These are phyloP conservation scores for Verticillium alfalfae DNA, from an alignment of 2,329 filamentous ascomycete species.

Conservation along the genomic window DNA sequence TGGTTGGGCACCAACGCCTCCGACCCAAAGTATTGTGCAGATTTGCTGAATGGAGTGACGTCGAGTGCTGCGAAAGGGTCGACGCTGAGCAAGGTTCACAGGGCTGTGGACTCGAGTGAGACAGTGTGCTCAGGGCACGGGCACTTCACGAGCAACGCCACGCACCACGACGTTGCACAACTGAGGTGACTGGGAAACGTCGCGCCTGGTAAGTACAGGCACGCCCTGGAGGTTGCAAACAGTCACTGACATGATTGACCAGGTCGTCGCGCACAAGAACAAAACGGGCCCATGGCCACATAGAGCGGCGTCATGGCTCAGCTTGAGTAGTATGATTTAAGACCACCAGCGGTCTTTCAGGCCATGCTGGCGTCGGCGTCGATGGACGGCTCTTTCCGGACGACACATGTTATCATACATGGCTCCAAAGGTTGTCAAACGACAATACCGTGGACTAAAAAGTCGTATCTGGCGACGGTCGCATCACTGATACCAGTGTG, in stretches of 20 bases:
- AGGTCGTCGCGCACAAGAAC: slow-evolving; percentile 10
- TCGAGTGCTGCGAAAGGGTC: slow-evolving; percentile 7
- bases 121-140: slow-evolving; percentile 36
- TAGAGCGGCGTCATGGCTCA: slow-evolving; percentile 16
- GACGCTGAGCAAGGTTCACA: slow-evolving; percentile 2
- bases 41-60: slow-evolving; percentile 14
- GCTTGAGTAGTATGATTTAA: slow-evolving; percentile 12
- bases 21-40: slow-evolving; percentile 17
- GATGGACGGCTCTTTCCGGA: slow-evolving; percentile 23
- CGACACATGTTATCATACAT: slow-evolving; percentile 13
- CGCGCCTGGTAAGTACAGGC: too few species aligned
- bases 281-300: slow-evolving; percentile 19
- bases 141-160: slow-evolving; percentile 35
- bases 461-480: slow-evolving; percentile 37
- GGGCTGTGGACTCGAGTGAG: slow-evolving; percentile 6
- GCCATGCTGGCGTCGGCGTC: slow-evolving; percentile 18
- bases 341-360: slow-evolving; percentile 16
- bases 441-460: slow-evolving; percentile 37
- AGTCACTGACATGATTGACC: not conserved
- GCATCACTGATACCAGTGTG: slow-evolving; percentile 31
- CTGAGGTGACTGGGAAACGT: not conserved
- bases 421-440: slow-evolving; percentile 21
- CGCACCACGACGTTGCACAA: slow-evolving; percentile 21
- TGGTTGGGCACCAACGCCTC: slow-evolving; percentile 13
- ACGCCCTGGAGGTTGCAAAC: not conserved